Percentiles rank a stretch among this genome's conserved stretches.
Evolutionary conservation across 768 basidiomycete species (phyloP).

Genomic region (Panaeolus cyanescens): DNA sequence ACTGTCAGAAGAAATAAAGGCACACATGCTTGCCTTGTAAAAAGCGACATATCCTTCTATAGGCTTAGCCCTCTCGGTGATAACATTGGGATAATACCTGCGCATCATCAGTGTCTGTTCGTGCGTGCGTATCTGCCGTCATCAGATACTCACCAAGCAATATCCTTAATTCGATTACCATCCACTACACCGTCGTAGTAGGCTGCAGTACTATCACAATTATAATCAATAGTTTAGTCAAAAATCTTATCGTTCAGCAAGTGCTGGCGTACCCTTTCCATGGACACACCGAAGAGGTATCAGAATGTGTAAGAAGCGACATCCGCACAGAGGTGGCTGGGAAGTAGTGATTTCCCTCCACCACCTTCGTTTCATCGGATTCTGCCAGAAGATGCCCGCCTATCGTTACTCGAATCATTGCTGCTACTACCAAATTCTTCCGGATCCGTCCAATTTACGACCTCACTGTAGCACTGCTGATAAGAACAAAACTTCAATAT

Average conservation of each 20-base stretch:
- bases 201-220: constrained; percentile 49
- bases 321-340: constrained; percentile 55
- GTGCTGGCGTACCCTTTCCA: constrained; percentile 68
- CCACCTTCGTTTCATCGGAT: constrained; percentile 49
- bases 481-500: too few species aligned
- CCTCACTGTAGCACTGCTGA: too few species aligned
- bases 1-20: not conserved
- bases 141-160: constrained; percentile 54
- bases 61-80: constrained; percentile 52
- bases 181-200: constrained; percentile 63
- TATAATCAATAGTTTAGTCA: not conserved
- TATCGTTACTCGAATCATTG: constrained; percentile 52
- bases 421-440: too few species aligned
- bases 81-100: constrained; percentile 69
- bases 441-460: too few species aligned
- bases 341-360: constrained; percentile 78
- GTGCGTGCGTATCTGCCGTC: not conserved
- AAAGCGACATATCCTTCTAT: constrained; percentile 76
- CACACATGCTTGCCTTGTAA: constrained; percentile 62
- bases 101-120: not conserved
- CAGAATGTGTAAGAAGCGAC: constrained; percentile 48
- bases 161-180: constrained; percentile 48
- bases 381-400: constrained; percentile 59
- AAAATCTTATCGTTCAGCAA: not conserved
- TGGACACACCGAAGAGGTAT: constrained; percentile 51